phyloP scores from a whole-genome alignment of 495 filamentous ascomycete species.

The Hyphodiscus hymeniophilus region DNA sequence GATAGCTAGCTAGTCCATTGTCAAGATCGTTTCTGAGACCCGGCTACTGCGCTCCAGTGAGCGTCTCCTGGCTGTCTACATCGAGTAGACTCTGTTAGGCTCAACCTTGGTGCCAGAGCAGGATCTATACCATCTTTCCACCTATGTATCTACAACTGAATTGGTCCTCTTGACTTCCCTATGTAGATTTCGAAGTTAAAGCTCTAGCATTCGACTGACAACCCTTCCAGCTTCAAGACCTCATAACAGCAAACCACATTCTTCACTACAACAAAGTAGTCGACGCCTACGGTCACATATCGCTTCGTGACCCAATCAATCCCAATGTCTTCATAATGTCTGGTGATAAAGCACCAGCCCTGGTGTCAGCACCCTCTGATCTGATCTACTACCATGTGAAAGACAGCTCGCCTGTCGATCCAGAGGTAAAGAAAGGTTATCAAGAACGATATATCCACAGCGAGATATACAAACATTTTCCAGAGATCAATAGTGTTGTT shows the following conservation, averaged over 20 bases:
- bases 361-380: conserved; percentile 33
- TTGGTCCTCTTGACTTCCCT: no score
- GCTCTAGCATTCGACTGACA: no score
- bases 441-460: conserved; percentile 44
- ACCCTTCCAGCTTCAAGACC: no score
- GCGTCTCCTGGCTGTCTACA: no score
- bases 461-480: conserved; percentile 38
- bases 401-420: conserved; percentile 31
- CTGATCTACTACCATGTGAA: conserved; percentile 35
- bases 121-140: no score
- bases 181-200: no score
- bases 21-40: no score
- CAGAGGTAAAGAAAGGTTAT: conserved; percentile 27
- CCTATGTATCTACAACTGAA: no score
- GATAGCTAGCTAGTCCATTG: no score
- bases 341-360: conserved; percentile 34
- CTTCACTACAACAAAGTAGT: conserved; percentile 29
- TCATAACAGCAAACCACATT: neutral
- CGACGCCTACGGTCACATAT: conserved; percentile 47
- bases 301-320: conserved; percentile 36
- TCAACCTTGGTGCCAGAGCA: no score
- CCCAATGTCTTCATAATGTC: conserved; percentile 37
- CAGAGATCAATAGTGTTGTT: conserved; percentile 33
- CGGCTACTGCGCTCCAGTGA: no score
- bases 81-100: no score